Base-by-base conservation (phyloP, 345 rosid genomes). In the Lagerstroemia speciosa region DNA sequence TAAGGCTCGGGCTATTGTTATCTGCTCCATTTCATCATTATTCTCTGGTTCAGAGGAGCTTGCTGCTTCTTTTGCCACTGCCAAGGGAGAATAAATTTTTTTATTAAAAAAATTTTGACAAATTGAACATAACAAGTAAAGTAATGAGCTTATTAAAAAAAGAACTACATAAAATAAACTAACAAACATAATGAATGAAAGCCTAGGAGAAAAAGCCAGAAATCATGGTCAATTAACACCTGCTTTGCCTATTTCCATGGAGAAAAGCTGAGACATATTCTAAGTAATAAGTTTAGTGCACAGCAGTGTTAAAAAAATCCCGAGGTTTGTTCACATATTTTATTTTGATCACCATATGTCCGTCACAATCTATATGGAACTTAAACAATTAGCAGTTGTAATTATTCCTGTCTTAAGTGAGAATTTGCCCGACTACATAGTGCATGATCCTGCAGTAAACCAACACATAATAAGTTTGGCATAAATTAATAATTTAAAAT, bases 1-100 rank as follows among this genome's bases (percentile, higher is more conserved):
- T 71, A 94, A 70, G 26, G 99, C 95, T 24, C 95, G 84, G 43
- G 99, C 93, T 71, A 94, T 86, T 2, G 90, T 89, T 52, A 88
- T 90, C 83, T 94, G 99, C 76, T 94, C 99, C 73, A 87, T 87
- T 76, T 94, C 99, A 50, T 94, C 99, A 71, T 46, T 87, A 78
- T 79, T 82, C 71, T 91, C 97, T 67, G 88, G 82, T 75, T 88
- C 97, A 27, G 89, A 76, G 53, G 96, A 83, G 68, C 84, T 88
- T 48, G 92, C 81, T 62, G 93, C 78, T 87, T 91, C 99, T 84
- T 94, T 94, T 2, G 95, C 97, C 96, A 94, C 99, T 94, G 86
- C 65, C 71, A 50, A 72, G n/a, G n/a, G 63, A 69, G 77, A 64
- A 52, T 69, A 70, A 74, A 45, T 19, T 11, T 40, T 16, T 27